Conservation (phyloP, 345 rosid species). For the Firmiana major region DNA sequence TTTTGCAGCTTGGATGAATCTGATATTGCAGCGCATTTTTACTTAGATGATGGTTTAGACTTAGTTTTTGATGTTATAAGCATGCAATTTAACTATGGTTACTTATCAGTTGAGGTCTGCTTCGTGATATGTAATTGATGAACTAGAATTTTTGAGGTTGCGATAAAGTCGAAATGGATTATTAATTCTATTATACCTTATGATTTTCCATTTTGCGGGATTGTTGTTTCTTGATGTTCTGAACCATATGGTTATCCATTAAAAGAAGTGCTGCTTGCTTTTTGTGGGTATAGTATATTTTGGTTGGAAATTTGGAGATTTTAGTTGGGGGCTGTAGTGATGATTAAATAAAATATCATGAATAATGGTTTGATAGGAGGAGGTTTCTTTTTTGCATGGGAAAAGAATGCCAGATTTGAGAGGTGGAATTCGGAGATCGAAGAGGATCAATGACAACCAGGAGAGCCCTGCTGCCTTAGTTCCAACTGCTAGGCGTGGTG, state of each 20-base stretch:
- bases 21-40: neutral
- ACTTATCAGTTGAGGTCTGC: neutral
- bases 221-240: constrained; percentile 1
- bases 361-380: constrained; percentile 8
- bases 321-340: neutral
- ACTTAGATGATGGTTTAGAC: neutral
- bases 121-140: neutral
- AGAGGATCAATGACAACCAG: constrained; percentile 35
- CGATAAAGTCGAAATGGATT: neutral
- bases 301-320: neutral
- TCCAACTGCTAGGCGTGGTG: constrained; percentile 30
- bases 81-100: neutral
- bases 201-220: neutral
- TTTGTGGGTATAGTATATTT: neutral
- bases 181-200: neutral
- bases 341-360: neutral
- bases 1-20: neutral
- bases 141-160: constrained; percentile 3
- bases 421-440: constrained; percentile 38
- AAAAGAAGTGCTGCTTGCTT: neutral
- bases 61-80: constrained; percentile 11
- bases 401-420: constrained; percentile 45
- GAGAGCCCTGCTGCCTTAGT: constrained; percentile 34
- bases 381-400: constrained; percentile 29
- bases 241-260: neutral